Base-by-base conservation (phyloP, 164 flowering plant genomes). In the Kingdonia uniflora region DNA sequence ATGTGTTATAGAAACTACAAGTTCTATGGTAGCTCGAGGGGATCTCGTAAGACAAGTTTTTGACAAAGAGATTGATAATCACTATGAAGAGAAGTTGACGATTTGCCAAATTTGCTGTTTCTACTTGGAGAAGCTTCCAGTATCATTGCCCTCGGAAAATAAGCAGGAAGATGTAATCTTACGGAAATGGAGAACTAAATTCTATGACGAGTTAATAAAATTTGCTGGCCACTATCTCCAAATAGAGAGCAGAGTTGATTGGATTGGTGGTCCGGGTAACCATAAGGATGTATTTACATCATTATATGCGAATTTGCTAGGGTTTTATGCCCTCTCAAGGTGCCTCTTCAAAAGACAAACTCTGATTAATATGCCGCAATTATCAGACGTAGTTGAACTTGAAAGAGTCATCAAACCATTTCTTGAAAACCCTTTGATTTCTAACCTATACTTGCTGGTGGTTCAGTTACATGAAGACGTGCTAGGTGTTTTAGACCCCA, bases 61-160 rank as follows among this genome's bases (percentile, higher is more conserved):
- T 66, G 99, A 92, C 76, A 92, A 88, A 70, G 99, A 92, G 68
- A 82, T 92, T 20, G 99, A 92, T 51, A 92, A 92, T 63, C 89
- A 82, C 67, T 95, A 88, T 55, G 99, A 92, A 68, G 99, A 92
- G 60, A 86, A 80, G 66, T 67, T 92, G 51, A 41, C 85, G 53
- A 67, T 88, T 51, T 65, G 85, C 62, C 99, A 92, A 67, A 65
- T 86, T 11, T 82, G 96, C 65, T 92, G 96, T 60, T 77, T 53
- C 43, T 82, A 86, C 51, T 42, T 92, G 70, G 84, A 82, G 71
- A 81, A 71, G 67, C 72, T 88, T 44, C 65, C 73, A n/a, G 19
- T 59, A 42, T 61, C 63, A 19, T 60, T 60, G 53, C 61, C 73
- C 19, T 56, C 61, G 73, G 43, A 44, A n/a, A 65, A 64, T 26